Evolutionary conservation across 1,284 basidiomycete species (phyloP).

Genomic region (Sparassis latifolia): DNA sequence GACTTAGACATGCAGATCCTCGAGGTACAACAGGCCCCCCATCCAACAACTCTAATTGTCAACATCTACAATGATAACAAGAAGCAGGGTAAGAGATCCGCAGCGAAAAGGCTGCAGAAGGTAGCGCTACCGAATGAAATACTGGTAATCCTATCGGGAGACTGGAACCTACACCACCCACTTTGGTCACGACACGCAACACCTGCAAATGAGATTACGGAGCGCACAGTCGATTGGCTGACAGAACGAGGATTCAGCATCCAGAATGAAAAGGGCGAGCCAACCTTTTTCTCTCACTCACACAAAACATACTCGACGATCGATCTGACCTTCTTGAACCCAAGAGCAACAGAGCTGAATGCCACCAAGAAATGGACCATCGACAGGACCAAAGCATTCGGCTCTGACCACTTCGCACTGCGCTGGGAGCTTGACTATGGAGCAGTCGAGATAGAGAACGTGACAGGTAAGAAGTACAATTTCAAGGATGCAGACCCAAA

Average conservation of each 20-base stretch:
- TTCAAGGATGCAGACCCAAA: slow-evolving; percentile 5
- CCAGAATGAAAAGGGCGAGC: slow-evolving; percentile 1
- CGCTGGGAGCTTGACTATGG: slow-evolving; percentile 6
- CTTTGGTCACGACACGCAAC: slow-evolving; percentile 1
- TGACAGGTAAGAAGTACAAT: slow-evolving; percentile 5
- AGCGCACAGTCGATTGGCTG: slow-evolving; percentile 2
- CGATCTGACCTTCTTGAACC: slow-evolving; percentile 4
- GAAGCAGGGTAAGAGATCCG: not conserved
- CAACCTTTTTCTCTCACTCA: slow-evolving; percentile 1
- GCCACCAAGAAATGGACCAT: not conserved
- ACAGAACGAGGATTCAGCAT: not conserved
- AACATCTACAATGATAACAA: slow-evolving; percentile 3
- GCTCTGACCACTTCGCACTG: slow-evolving; percentile 8
- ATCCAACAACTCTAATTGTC: not conserved
- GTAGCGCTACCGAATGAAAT: not conserved
- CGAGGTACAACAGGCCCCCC: slow-evolving; percentile 1
- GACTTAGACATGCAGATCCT: slow-evolving; percentile 3
- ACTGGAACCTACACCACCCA: slow-evolving; percentile 4
- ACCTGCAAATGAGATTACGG: not conserved
- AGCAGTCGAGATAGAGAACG: slow-evolving; percentile 1
- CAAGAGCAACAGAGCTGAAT: not conserved
- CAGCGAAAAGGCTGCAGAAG: not conserved
- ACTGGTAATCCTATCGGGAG: slow-evolving; percentile 1
- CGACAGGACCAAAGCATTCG: not conserved
- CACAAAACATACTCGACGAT: slow-evolving; percentile 1